A percentile compares a stretch with the other conserved stretches of the same genome.
These are phyloP conservation scores for Candida parachauliodes DNA, from an alignment of 805 yeast species.

Conservation along the genomic window DNA sequence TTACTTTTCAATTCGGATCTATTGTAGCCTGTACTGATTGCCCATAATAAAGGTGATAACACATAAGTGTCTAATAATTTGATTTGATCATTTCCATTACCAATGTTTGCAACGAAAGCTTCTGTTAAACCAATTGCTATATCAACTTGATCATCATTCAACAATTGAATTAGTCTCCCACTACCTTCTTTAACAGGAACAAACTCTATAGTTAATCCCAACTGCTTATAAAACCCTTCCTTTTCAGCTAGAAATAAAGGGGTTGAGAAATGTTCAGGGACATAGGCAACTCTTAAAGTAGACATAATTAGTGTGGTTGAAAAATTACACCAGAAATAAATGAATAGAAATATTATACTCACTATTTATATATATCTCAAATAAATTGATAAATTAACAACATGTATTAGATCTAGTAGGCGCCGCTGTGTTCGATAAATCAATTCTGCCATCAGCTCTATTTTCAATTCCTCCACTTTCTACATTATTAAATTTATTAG, in stretches of 20 bases:
- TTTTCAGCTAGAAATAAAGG: slow-evolving; percentile 71
- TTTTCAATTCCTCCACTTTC: slow-evolving; percentile 12
- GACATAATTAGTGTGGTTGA: background rate
- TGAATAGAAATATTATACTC: too few species aligned
- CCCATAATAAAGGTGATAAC: slow-evolving; percentile 85
- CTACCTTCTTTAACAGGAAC: slow-evolving; percentile 81
- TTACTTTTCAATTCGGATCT: slow-evolving; percentile 50
- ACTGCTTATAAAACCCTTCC: slow-evolving; percentile 51
- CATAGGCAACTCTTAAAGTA: slow-evolving; percentile 62
- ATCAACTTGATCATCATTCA: slow-evolving; percentile 63
- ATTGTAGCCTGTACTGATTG: slow-evolving; percentile 70
- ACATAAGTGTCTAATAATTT: slow-evolving; percentile 80
- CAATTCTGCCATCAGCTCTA: slow-evolving; percentile 28
- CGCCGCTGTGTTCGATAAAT: slow-evolving; percentile 22
- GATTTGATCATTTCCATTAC: slow-evolving; percentile 63
- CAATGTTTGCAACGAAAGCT: slow-evolving; percentile 81
- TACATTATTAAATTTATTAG: slow-evolving; percentile 56
- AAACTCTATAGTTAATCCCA: slow-evolving; percentile 55
- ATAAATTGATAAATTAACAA: slow-evolving; percentile 2
- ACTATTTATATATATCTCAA: too few species aligned
- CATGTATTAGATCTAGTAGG: slow-evolving; percentile 3
- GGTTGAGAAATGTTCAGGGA: slow-evolving; percentile 91
- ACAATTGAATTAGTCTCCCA: slow-evolving; percentile 76
- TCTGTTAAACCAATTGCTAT: slow-evolving; percentile 88
- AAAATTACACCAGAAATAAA: background rate